Evolutionary conservation across 2,329 filamentous ascomycete species (phyloP), one percentile per base, ranked within the genome.

Genomic region (Ophioceras dolichostomum): DNA sequence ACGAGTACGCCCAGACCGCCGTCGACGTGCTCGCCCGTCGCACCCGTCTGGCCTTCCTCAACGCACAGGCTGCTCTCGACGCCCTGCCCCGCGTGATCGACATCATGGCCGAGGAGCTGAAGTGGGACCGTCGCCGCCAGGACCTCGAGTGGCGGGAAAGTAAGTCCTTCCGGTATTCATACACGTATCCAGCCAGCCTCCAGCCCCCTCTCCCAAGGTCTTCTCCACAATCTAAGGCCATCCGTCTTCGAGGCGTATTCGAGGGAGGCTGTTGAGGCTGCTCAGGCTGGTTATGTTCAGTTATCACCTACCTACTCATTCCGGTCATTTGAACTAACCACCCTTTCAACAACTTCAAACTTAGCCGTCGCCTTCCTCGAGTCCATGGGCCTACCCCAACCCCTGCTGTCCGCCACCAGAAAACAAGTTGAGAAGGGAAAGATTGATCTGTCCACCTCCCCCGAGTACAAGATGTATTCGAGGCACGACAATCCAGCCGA

Each of bases 1-100:
- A 94, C 58, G 89, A 95, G 62, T 93, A 93, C 52, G 89, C 89
- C 4, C 84, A 94, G 58, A 93, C 85, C 3, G 85, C 86, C 2
- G 80, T 88, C 13, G 88, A 95, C 54, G 82, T 95, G 10, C 67
- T 95, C 33, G 88, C 87, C 3, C 74, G 89, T 41, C 72, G 88
- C 43, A 95, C 83, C 29, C 70, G 89, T 39, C 63, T 95, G 39
- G 83, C 87, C 8, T 96, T 95, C 64, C 62, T 95, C 47, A 94
- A 94, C 54, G 87, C 87, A 5, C 85, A 94, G 58, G 88, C 88
- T 10, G 81, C 87, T 1, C 73, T 94, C 9, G 86, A 94, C 60
- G 80, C 86, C 2, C 69, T 94, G 32, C 88, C 89, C 5, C 71
- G 64, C 40, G 76, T 95, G 40, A 91, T 95, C 51, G 87, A 95